Conservation (phyloP, 306 rosid genomes). For the Prunus persica region DNA sequence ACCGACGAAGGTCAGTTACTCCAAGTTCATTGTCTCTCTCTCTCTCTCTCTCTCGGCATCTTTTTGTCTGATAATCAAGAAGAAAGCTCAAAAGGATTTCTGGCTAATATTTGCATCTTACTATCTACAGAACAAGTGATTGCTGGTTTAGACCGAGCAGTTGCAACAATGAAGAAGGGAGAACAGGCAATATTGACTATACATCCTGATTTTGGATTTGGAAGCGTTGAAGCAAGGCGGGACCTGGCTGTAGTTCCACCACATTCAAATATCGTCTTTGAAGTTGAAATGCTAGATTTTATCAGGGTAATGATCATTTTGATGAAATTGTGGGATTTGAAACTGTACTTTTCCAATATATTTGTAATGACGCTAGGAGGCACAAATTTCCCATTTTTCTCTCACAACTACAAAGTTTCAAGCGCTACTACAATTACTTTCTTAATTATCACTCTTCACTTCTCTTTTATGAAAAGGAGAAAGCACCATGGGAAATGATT, state of each 20-base stretch:
- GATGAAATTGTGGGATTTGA: neutral
- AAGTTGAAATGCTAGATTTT: conserved; percentile 50
- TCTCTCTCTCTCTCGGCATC: neutral
- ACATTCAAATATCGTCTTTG: conserved; percentile 46
- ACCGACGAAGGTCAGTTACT: conserved; percentile 62
- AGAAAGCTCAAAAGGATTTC: conserved; percentile 13
- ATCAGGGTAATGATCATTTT: conserved; percentile 41
- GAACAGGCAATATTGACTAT: conserved; percentile 54
- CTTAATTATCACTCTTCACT: conserved; percentile 1
- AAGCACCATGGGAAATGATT: conserved; percentile 62
- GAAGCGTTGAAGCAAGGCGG: conserved; percentile 47
- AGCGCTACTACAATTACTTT: neutral
- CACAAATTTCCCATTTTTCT: neutral
- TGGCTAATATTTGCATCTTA: conserved; percentile 13
- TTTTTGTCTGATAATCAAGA: neutral
- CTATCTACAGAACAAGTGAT: conserved; percentile 61
- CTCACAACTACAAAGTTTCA: neutral
- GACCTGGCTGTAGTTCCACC: conserved; percentile 52
- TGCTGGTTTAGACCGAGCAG: conserved; percentile 57
- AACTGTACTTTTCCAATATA: neutral
- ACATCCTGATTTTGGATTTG: conserved; percentile 70
- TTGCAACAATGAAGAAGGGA: conserved; percentile 70
- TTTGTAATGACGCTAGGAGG: neutral
- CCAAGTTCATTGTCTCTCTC: neutral
- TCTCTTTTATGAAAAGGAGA: conserved; percentile 46